Evolutionary conservation across 306 rosid genomes (phyloP).

Genomic region (Mimosa bimucronata): DNA sequence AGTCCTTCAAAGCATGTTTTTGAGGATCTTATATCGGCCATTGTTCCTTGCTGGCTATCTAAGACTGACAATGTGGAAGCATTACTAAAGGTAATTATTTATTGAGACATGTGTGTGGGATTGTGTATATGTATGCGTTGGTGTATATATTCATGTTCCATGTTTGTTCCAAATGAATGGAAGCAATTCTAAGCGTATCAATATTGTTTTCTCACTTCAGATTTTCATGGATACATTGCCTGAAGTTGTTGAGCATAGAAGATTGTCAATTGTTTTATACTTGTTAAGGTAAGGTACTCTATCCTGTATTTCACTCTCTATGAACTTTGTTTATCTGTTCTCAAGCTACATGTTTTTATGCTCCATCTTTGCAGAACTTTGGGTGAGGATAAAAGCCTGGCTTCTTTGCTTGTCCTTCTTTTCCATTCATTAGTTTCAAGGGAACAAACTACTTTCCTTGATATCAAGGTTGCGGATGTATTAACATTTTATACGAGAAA

Average conservation of each 20-base stretch:
- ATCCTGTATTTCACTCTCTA: neutral
- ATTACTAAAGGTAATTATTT: conserved; percentile 67
- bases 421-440: conserved; percentile 74
- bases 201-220: conserved; percentile 46
- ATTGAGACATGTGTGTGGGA: neutral
- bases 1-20: conserved; percentile 72
- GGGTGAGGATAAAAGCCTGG: conserved; percentile 81
- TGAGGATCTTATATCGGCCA: conserved; percentile 79
- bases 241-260: conserved; percentile 75
- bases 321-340: conserved; percentile 8
- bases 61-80: conserved; percentile 64
- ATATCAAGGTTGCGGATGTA: conserved; percentile 44
- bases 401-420: conserved; percentile 73
- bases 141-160: conserved; percentile 5
- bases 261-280: conserved; percentile 66
- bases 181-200: conserved; percentile 24
- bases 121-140: too few relatives aligned
- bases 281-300: conserved; percentile 80
- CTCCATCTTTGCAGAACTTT: conserved; percentile 60
- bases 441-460: conserved; percentile 46
- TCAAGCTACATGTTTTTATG: conserved; percentile 32
- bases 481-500: conserved; percentile 50
- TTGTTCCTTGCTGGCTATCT: conserved; percentile 87
- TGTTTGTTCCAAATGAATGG: conserved; percentile 10
- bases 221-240: conserved; percentile 72